Conservation (phyloP, 108 stramenopile genomes). For the Stephanodiscus minutulus region DNA sequence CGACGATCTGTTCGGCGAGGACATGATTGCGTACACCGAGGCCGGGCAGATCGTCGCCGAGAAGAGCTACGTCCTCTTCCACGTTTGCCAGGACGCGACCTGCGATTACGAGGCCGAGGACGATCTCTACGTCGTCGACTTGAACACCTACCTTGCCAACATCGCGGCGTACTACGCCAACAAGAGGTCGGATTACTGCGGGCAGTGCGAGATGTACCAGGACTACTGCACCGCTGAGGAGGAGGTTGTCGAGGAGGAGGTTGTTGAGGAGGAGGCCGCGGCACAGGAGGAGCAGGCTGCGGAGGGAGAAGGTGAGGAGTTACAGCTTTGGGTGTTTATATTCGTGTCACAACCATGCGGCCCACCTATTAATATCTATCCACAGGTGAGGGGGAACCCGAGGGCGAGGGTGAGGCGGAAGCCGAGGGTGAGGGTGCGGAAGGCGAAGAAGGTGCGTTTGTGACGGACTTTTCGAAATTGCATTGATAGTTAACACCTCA, state of each 20-base stretch:
- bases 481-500: not conserved
- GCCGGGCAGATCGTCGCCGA: conserved; percentile 23
- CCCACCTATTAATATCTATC: not conserved
- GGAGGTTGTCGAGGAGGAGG: conserved; percentile 8
- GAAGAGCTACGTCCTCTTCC: conserved; percentile 33
- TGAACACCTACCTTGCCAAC: conserved; percentile 39
- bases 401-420: not conserved
- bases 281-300: not conserved
- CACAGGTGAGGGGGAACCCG: conserved; percentile 1
- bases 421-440: conserved; percentile 9
- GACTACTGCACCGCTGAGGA: conserved; percentile 17
- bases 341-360: not conserved
- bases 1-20: conserved; percentile 23
- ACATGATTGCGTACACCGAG: conserved; percentile 24
- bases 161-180: conserved; percentile 41
- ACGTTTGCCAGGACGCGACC: conserved; percentile 19
- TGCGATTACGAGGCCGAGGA: conserved; percentile 37
- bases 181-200: conserved; percentile 45
- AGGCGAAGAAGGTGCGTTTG: conserved; percentile 4
- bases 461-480: not conserved
- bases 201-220: conserved; percentile 32
- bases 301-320: conserved; percentile 8
- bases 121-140: conserved; percentile 51
- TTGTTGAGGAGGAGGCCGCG: conserved; percentile 1
- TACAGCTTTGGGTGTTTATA: not conserved